Evolutionary conservation across 2,329 filamentous ascomycete species (phyloP), one percentile per base, ranked within the genome.

Genomic region (Paecilomyces formosus): DNA sequence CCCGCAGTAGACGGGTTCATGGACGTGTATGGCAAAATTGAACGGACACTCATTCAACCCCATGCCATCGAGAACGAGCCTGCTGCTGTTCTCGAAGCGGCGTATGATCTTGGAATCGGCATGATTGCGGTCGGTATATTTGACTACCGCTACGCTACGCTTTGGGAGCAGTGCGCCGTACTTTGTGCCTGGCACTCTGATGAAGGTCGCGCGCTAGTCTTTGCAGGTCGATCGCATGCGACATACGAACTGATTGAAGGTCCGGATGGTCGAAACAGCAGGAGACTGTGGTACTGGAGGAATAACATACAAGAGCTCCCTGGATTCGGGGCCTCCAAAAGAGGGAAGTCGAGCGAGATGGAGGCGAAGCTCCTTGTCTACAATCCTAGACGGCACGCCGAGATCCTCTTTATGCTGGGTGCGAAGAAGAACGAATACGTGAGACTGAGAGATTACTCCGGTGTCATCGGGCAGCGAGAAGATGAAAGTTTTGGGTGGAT

Each of bases 171-270:
- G 15, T 66, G 64, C 35, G 68, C 63, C n/a, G 28, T 63, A n/a
- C 58, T 69, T 33, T 63, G 61, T 3, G 64, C 51, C 0, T 64
- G 57, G 31, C 68, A 70, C 49, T 66, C 64, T 0, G 68, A 70
- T 49, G 13, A 60, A 1, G 68, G 60, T 1, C 61, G 68, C 11
- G 64, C 64, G 1, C 15, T 57, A 9, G 54, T 54, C 9, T 70
- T 70, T 39, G 53, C 68, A 1, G 49, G 18, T 4, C 59, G 54
- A 50, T 67, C 65, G 3, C 56, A 57, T 26, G n/a, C 54, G 5
- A 28, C 60, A 4, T 61, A 57, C 8, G 33, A 56, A 4, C 33
- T 55, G 3, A 33, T 64, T 3, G 60, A 68, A 55, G 65, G 64
- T 0, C 26, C 30, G 2, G 52, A 35, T 2, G 59, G 61, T 3